These are phyloP conservation scores for Xerocomus minutiporus DNA, from an alignment of 1,284 basidiomycete genomes.

Conservation along the genomic window DNA sequence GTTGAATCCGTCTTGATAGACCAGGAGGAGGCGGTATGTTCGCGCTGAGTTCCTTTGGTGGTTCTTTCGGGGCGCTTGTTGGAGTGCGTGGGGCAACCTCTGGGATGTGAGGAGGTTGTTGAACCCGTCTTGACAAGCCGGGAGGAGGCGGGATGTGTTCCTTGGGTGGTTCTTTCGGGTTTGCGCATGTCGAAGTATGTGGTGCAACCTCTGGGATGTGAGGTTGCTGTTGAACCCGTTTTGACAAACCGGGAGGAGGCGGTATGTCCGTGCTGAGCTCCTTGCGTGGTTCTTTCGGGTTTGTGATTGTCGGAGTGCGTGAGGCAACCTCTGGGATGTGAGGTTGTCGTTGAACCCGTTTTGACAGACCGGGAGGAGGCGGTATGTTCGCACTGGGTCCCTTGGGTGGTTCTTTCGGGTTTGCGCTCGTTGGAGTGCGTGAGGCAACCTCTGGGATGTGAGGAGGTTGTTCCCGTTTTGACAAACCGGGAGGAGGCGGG, in stretches of 20 bases:
- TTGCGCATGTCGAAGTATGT: too few relatives aligned
- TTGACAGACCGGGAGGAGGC: slow-evolving; percentile 11
- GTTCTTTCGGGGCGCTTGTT: too few relatives aligned
- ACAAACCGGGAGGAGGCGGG: slow-evolving; percentile 7
- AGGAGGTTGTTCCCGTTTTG: neutral
- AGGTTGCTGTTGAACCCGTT: neutral
- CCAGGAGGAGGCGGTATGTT: neutral
- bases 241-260: slow-evolving; percentile 11
- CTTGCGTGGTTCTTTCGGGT: too few relatives aligned
- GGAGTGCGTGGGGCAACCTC: neutral
- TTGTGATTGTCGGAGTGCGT: neutral
- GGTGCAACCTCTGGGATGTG: neutral
- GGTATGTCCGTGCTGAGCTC: neutral
- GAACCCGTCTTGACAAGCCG: neutral
- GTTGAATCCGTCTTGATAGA: neutral
- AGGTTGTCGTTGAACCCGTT: neutral
- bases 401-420: neutral
- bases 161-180: too few relatives aligned
- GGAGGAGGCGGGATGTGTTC: neutral
- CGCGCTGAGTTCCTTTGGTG: too few relatives aligned
- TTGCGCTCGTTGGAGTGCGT: neutral
- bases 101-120: neutral
- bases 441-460: neutral
- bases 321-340: neutral
- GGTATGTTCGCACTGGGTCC: neutral